Conservation (phyloP, 257 asterid genomes). For the Solanum appendiculatum region DNA sequence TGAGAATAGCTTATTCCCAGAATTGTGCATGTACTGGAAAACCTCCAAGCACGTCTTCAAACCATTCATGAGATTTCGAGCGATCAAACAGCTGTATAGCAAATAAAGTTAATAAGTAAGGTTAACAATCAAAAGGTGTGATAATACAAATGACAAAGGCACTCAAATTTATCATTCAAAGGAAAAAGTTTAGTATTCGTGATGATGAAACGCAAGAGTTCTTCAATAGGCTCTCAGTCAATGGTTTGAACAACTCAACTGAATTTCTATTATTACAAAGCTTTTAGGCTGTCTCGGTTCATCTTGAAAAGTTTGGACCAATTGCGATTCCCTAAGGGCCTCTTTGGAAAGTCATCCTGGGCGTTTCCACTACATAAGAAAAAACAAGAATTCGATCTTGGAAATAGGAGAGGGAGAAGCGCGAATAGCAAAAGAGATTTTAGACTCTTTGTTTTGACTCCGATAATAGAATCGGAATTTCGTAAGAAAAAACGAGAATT, state of each 20-base stretch:
- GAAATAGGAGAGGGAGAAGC: too few relatives aligned
- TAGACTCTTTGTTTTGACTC: too few relatives aligned
- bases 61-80: constrained; percentile 87
- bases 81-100: constrained; percentile 82
- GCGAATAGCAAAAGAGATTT: too few relatives aligned
- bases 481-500: too few relatives aligned
- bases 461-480: too few relatives aligned
- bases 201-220: not conserved
- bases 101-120: not conserved
- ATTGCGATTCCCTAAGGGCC: not conserved
- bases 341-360: not conserved
- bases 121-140: not conserved
- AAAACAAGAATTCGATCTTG: too few relatives aligned
- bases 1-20: constrained; percentile 40
- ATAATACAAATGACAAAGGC: not conserved
- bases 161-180: not conserved
- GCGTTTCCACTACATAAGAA: too few relatives aligned
- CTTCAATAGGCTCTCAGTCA: not conserved
- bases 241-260: not conserved
- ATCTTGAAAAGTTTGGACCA: not conserved
- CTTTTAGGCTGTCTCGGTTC: not conserved
- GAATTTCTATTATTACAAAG: not conserved
- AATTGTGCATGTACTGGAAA: constrained; percentile 62
- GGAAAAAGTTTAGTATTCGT: not conserved
- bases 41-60: constrained; percentile 80